A percentile compares a stretch with the other conserved stretches of the same genome.
These are phyloP conservation scores for Russula foetens DNA, from an alignment of 768 basidiomycete species.

Conservation along the genomic window DNA sequence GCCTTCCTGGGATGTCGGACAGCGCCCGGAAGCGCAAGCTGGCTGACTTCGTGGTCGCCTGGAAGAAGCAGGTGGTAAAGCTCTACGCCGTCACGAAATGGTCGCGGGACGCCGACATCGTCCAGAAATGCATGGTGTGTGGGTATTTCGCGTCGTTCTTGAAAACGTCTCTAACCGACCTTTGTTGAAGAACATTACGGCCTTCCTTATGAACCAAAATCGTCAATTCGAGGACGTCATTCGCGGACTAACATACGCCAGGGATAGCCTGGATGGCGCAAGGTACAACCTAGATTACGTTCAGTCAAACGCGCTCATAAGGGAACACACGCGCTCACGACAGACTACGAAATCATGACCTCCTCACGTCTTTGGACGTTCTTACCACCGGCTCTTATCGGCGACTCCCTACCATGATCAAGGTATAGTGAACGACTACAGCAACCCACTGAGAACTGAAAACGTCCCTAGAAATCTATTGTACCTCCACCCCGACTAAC, in stretches of 20 bases:
- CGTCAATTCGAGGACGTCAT: constrained; percentile 72
- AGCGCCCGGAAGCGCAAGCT: constrained; percentile 68
- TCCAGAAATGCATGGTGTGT: constrained; percentile 80
- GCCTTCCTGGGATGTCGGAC: constrained; percentile 59
- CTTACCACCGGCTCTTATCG: constrained; percentile 81
- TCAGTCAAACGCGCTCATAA: not conserved
- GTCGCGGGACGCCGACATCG: constrained; percentile 74
- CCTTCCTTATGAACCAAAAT: constrained; percentile 81
- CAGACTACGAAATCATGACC: constrained; percentile 89
- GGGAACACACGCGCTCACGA: not conserved
- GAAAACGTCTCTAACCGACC: not conserved
- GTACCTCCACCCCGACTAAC: constrained; percentile 59
- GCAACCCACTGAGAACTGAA: not conserved
- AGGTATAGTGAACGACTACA: constrained; percentile 37
- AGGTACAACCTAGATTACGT: constrained; percentile 39
- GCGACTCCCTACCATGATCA: constrained; percentile 72
- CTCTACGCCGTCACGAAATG: constrained; percentile 82
- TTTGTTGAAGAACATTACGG: constrained; percentile 63
- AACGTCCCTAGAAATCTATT: constrained; percentile 49
- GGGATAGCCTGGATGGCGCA: constrained; percentile 65
- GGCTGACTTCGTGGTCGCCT: constrained; percentile 87
- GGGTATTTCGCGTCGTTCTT: not conserved
- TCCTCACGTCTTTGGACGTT: constrained; percentile 86
- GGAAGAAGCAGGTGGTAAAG: constrained; percentile 84
- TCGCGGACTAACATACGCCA: constrained; percentile 51